Percentiles rank a stretch among this genome's conserved stretches.
phyloP scores from a whole-genome alignment of 2,329 filamentous ascomycete genomes.

The Ustulina deusta region DNA sequence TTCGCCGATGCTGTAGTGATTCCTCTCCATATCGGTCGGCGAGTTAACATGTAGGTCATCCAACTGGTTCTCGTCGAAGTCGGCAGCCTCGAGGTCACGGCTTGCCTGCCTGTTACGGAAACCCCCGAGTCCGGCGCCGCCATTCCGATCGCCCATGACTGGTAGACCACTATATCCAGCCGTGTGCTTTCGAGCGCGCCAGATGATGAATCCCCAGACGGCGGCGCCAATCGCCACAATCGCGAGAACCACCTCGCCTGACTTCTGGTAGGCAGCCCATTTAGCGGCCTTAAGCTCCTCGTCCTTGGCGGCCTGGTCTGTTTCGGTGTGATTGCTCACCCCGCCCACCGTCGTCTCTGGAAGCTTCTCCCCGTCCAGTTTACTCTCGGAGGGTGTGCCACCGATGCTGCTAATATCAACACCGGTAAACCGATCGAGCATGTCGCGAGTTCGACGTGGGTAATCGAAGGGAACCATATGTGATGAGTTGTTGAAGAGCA shows the following conservation, averaged over 20 bases:
- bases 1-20: slow-evolving; percentile 68
- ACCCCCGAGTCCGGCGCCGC: slow-evolving; percentile 56
- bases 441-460: slow-evolving; percentile 86
- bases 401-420: slow-evolving; percentile 93
- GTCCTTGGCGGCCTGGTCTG: slow-evolving; percentile 75
- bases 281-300: slow-evolving; percentile 83
- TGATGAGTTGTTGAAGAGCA: slow-evolving; percentile 93
- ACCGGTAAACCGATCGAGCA: slow-evolving; percentile 96
- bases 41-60: slow-evolving; percentile 69
- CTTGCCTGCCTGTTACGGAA: slow-evolving; percentile 59
- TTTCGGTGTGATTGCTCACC: slow-evolving; percentile 70
- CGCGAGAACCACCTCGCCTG: slow-evolving; percentile 85
- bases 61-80: slow-evolving; percentile 75
- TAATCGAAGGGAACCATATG: slow-evolving; percentile 99
- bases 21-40: slow-evolving; percentile 56
- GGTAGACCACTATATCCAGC: slow-evolving; percentile 66
- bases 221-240: slow-evolving; percentile 80
- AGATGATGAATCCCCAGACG: slow-evolving; percentile 80
- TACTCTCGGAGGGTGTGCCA: slow-evolving; percentile 80
- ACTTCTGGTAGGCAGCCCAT: slow-evolving; percentile 89
- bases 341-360: slow-evolving; percentile 81
- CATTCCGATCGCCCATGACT: slow-evolving; percentile 53
- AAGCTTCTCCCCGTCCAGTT: slow-evolving; percentile 86
- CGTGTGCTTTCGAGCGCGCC: slow-evolving; percentile 69
- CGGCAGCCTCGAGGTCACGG: slow-evolving; percentile 70